Conservation (phyloP, 225 moss, liverwort and hornwort species). For the Thuidium tamariscinum region DNA sequence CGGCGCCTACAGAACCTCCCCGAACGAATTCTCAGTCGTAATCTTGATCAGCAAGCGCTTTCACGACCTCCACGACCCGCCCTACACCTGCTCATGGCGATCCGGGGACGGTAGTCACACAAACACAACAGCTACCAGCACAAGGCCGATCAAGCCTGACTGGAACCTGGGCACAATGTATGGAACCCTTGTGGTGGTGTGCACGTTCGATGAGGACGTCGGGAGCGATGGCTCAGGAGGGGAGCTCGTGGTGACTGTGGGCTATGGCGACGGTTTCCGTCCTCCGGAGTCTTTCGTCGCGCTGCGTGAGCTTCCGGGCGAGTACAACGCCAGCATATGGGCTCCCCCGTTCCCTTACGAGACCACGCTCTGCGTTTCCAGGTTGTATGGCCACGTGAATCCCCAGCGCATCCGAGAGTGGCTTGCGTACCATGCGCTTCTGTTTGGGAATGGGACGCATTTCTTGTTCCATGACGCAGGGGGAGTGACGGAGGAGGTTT, state of each 20-base stretch:
- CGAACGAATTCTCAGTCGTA: background rate
- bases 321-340: background rate
- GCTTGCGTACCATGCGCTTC: conserved; percentile 5
- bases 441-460: conserved; percentile 4
- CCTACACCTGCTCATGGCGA: conserved; percentile 4
- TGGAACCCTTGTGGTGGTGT: conserved; percentile 3
- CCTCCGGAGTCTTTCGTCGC: background rate
- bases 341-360: background rate
- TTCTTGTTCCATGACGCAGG: conserved; percentile 15
- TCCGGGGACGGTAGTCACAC: background rate
- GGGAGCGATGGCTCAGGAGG: conserved; percentile 4
- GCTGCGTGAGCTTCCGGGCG: background rate
- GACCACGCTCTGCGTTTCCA: conserved; percentile 6
- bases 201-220: conserved; percentile 1
- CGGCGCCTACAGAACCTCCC: conserved; percentile 2
- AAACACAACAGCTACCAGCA: background rate
- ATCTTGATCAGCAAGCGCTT: background rate
- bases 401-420: conserved; percentile 19
- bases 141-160: conserved; percentile 12
- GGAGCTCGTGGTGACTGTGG: background rate
- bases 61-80: background rate
- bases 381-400: background rate
- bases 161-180: conserved; percentile 11
- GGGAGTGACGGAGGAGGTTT: background rate
- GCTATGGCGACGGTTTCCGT: background rate